Conservation (phyloP, 2,329 filamentous ascomycete species). For the Plenodomus biglobosus region DNA sequence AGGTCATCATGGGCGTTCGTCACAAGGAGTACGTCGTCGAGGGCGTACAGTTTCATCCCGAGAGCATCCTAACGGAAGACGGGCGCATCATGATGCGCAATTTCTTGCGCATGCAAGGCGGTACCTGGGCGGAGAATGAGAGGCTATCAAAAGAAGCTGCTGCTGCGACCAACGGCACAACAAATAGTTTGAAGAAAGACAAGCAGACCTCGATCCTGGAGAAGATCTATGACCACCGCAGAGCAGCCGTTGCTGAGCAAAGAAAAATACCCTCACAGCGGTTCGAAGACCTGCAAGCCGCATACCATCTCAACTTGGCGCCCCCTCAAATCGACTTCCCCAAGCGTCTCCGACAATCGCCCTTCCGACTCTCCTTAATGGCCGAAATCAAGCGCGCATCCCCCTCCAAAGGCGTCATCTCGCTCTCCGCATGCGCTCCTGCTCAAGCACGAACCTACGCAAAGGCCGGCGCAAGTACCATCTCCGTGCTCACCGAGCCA, state of each 20-base stretch:
- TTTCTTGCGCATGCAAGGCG: conserved; percentile 83
- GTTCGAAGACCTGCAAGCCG: conserved; percentile 78
- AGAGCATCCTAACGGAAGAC: conserved; percentile 91
- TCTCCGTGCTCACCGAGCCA: conserved; percentile 97
- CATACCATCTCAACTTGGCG: conserved; percentile 80
- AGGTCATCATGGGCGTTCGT: conserved; percentile 93
- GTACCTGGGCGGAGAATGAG: conserved; percentile 86
- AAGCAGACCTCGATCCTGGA: conserved; percentile 87
- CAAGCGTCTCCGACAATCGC: conserved; percentile 74
- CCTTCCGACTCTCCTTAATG: conserved; percentile 89
- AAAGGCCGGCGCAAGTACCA: conserved; percentile 90
- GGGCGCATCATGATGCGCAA: conserved; percentile 90
- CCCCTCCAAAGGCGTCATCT: conserved; percentile 93
- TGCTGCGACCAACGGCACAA: conserved; percentile 23
- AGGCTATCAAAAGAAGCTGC: conserved; percentile 48
- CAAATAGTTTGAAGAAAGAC: conserved; percentile 37
- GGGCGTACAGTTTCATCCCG: conserved; percentile 96
- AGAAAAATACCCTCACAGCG: conserved; percentile 84
- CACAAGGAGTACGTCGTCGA: conserved; percentile 92
- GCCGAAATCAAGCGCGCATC: conserved; percentile 97
- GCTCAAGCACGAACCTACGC: conserved; percentile 90
- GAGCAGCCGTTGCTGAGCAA: conserved; percentile 73
- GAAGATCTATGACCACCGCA: conserved; percentile 83
- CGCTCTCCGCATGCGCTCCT: conserved; percentile 81
- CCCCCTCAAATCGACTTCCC: conserved; percentile 83